Evolutionary conservation across 768 basidiomycete genomes (phyloP).

Genomic region (Auricularia sp.): DNA sequence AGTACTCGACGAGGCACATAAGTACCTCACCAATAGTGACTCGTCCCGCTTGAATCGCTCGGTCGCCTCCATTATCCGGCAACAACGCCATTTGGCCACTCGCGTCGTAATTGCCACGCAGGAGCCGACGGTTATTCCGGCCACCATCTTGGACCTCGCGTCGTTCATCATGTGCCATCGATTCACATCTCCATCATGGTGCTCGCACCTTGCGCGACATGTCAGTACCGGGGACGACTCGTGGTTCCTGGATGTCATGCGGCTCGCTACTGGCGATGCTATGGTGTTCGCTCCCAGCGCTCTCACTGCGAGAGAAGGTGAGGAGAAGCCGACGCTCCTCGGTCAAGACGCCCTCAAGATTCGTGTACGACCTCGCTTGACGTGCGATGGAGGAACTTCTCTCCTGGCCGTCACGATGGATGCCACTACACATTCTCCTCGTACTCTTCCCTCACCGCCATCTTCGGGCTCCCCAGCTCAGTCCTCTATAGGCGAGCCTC

Average conservation of each 20-base stretch:
- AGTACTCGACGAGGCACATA: constrained; percentile 70
- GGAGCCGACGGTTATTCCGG: constrained; percentile 67
- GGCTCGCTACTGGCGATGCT: constrained; percentile 5
- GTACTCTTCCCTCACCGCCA: too few species aligned
- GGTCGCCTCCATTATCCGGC: constrained; percentile 49
- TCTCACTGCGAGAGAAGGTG: background rate
- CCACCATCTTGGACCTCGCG: constrained; percentile 57
- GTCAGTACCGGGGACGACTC: constrained; percentile 22
- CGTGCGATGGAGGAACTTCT: constrained; percentile 1
- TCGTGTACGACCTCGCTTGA: background rate
- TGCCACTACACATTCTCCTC: too few species aligned
- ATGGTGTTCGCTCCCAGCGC: constrained; percentile 5
- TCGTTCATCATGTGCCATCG: constrained; percentile 57
- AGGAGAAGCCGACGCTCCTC: background rate
- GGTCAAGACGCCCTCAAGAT: background rate
- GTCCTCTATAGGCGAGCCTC: too few species aligned
- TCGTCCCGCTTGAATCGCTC: constrained; percentile 48
- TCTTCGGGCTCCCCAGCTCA: too few species aligned
- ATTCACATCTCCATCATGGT: constrained; percentile 71
- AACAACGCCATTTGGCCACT: constrained; percentile 65
- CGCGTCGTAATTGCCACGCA: constrained; percentile 68
- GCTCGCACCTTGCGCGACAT: constrained; percentile 57
- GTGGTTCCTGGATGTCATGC: constrained; percentile 6
- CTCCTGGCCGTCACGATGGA: background rate
- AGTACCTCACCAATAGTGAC: constrained; percentile 50